Percentiles rank a stretch among this genome's conserved stretches.
These are phyloP conservation scores for Arthrobotrys sinensis DNA, from an alignment of 2,329 filamentous ascomycete species.

Conservation along the genomic window DNA sequence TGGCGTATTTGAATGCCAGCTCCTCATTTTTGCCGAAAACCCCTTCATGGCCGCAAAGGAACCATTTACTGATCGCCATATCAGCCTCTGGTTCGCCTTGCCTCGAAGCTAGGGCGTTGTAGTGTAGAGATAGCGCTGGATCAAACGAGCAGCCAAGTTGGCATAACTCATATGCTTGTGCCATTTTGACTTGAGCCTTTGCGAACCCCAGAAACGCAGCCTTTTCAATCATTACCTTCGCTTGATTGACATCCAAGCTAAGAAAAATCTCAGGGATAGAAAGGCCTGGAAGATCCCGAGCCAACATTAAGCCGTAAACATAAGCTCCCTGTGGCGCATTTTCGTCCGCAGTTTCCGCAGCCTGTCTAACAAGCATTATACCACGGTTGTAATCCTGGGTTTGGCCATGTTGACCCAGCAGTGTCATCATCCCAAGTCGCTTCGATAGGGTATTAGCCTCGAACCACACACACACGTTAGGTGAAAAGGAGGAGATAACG, in stretches of 20 bases:
- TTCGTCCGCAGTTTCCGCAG: slow-evolving; percentile 90
- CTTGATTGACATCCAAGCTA: slow-evolving; percentile 79
- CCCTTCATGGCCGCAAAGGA: slow-evolving; percentile 92
- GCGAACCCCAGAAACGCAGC: slow-evolving; percentile 95
- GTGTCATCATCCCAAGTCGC: slow-evolving; percentile 95
- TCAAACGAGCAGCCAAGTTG: slow-evolving; percentile 96
- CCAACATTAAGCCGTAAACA: slow-evolving; percentile 93
- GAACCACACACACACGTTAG: neutral
- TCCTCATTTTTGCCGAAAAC: slow-evolving; percentile 97
- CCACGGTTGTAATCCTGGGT: slow-evolving; percentile 83
- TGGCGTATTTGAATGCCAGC: slow-evolving; percentile 89
- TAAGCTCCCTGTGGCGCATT: slow-evolving; percentile 97
- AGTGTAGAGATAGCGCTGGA: slow-evolving; percentile 91
- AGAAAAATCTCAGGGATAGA: slow-evolving; percentile 81
- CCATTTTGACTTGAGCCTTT: slow-evolving; percentile 87
- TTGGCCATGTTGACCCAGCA: slow-evolving; percentile 93
- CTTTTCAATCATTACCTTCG: slow-evolving; percentile 93
- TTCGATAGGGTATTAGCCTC: slow-evolving; percentile 68
- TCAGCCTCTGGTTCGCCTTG: slow-evolving; percentile 93
- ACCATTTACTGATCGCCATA: slow-evolving; percentile 98
- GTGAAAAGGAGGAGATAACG: slow-evolving; percentile 59
- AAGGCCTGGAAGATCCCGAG: slow-evolving; percentile 91
- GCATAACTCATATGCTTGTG: slow-evolving; percentile 92
- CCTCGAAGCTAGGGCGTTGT: slow-evolving; percentile 91
- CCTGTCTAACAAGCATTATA: slow-evolving; percentile 84